Conservation (phyloP, 2,329 filamentous ascomycete species). For the Epichloe aotearoae region DNA sequence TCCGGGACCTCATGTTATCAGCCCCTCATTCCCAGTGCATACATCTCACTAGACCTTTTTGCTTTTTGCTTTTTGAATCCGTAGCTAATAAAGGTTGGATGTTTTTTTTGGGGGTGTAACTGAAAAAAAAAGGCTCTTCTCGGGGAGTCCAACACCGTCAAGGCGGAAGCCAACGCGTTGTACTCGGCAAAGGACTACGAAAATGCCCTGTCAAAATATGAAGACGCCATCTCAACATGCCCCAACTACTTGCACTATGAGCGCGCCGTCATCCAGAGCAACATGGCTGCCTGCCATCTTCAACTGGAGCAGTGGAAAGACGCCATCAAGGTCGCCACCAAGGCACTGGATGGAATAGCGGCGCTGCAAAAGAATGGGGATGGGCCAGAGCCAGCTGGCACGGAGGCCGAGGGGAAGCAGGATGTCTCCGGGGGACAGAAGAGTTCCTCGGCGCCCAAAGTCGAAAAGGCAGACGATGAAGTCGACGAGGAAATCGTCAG, state of each 20-base stretch:
- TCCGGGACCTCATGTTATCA: background rate
- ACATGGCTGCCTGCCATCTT: constrained; percentile 79
- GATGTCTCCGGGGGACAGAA: background rate
- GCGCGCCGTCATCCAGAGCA: constrained; percentile 73
- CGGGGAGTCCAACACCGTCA: constrained; percentile 57
- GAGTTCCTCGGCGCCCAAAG: background rate
- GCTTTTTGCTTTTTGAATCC: too few relatives aligned
- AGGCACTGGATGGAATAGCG: constrained; percentile 60
- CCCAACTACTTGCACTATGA: constrained; percentile 82
- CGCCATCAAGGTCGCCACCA: constrained; percentile 59
- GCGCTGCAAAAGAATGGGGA: constrained; percentile 30
- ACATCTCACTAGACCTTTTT: background rate
- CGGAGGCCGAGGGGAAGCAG: background rate
- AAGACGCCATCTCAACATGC: constrained; percentile 63
- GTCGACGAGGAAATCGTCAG: constrained; percentile 48
- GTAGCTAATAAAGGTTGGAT: background rate
- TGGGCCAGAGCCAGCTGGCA: constrained; percentile 27
- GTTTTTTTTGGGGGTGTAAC: background rate
- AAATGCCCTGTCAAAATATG: constrained; percentile 70
- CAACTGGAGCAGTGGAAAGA: constrained; percentile 79
- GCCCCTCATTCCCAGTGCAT: background rate
- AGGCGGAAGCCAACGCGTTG: constrained; percentile 64
- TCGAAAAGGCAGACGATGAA: constrained; percentile 29
- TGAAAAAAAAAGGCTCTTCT: constrained; percentile 54
- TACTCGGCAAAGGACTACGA: constrained; percentile 61